phyloP scores from a whole-genome alignment of 805 yeast species.

The Candida ponderosae region DNA sequence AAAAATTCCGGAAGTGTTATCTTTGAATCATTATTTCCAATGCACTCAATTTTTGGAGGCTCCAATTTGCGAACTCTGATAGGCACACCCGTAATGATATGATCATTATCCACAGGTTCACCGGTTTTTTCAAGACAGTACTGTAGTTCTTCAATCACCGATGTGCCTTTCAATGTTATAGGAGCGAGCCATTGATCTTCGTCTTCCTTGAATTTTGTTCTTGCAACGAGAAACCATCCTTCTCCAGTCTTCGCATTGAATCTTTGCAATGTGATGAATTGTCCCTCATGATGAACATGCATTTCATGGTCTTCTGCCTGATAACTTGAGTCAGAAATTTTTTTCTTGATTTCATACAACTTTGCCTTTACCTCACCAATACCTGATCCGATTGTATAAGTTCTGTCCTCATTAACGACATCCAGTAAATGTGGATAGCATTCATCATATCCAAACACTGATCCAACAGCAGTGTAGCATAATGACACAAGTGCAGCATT shows the following conservation, averaged over 20 bases:
- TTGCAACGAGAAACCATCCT: conserved; percentile 84
- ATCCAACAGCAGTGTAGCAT: conserved; percentile 90
- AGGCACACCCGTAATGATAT: conserved; percentile 55
- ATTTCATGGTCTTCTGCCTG: conserved; percentile 66
- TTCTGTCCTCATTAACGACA: conserved; percentile 69
- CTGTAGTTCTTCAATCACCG: conserved; percentile 48
- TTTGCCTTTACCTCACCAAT: conserved; percentile 65
- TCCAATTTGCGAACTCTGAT: conserved; percentile 48
- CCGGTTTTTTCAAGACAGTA: conserved; percentile 49
- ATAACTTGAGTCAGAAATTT: conserved; percentile 41
- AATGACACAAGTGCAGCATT: conserved; percentile 91
- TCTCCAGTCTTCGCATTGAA: conserved; percentile 75
- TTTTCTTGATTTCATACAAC: conserved; percentile 49
- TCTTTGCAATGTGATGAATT: conserved; percentile 85
- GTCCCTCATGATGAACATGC: conserved; percentile 92
- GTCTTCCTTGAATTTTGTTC: conserved; percentile 58
- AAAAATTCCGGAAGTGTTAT: conserved; percentile 56
- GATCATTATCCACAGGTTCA: conserved; percentile 30
- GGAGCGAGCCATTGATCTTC: conserved; percentile 51
- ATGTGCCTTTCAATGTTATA: conserved; percentile 50
- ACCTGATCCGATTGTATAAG: conserved; percentile 52
- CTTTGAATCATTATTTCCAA: conserved; percentile 35
- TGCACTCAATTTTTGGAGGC: conserved; percentile 38
- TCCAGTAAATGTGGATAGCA: conserved; percentile 76
- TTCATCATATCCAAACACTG: conserved; percentile 92